phyloP scores from a whole-genome alignment of 2,329 filamentous ascomycete genomes.

The Verticillium albo-atrum region DNA sequence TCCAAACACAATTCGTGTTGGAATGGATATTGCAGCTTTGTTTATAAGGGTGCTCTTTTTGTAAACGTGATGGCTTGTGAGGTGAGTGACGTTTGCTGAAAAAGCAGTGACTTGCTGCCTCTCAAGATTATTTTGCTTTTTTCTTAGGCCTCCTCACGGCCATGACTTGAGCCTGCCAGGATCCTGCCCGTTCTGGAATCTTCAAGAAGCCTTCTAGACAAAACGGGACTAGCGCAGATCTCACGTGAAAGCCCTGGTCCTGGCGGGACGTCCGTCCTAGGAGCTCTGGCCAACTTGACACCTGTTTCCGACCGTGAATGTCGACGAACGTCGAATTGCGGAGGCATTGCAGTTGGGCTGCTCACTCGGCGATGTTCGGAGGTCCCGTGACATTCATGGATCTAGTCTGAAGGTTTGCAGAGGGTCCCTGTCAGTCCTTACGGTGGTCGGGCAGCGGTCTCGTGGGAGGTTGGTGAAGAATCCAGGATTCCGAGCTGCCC shows the following conservation, averaged over 20 bases:
- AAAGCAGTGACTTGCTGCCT: conserved; percentile 8
- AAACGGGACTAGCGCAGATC: conserved; percentile 19
- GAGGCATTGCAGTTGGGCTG: not conserved
- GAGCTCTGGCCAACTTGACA: not conserved
- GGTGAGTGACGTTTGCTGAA: not conserved
- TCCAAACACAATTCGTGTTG: not conserved
- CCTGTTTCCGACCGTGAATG: not conserved
- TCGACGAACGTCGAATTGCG: not conserved
- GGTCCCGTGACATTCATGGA: not conserved
- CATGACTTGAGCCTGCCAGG: conserved; percentile 8
- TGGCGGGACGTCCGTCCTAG: not conserved
- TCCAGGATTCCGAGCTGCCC: conserved; percentile 38
- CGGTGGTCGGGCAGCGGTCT: conserved; percentile 1
- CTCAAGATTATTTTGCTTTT: conserved; percentile 9
- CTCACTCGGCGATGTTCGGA: not conserved
- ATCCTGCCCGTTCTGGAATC: conserved; percentile 33
- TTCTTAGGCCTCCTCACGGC: conserved; percentile 5
- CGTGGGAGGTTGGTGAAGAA: conserved; percentile 14
- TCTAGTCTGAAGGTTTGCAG: not conserved
- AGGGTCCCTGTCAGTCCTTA: not conserved
- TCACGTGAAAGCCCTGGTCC: conserved; percentile 15
- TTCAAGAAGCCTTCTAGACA: conserved; percentile 29
- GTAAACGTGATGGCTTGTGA: not conserved
- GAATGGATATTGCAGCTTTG: not conserved
- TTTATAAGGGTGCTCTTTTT: not conserved